These are phyloP conservation scores for Phlyctochytrium bullatum DNA, from an alignment of 192 early-diverging fungal genomes.

Conservation along the genomic window DNA sequence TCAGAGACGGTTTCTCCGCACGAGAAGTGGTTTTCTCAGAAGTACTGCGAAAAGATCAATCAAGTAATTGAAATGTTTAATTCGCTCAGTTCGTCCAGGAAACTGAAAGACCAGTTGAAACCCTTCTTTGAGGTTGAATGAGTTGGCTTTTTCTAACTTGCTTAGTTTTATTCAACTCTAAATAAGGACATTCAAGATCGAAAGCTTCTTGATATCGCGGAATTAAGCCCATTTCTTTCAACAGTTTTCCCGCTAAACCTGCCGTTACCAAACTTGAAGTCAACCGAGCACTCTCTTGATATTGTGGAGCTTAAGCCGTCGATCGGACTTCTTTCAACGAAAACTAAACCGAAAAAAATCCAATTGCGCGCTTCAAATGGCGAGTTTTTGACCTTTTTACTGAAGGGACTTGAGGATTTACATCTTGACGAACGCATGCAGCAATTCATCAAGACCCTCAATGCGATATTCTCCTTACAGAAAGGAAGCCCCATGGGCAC, in stretches of 20 bases:
- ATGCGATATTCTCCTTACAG: slow-evolving; percentile 47
- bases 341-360: slow-evolving; percentile 91
- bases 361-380: slow-evolving; percentile 59
- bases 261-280: slow-evolving; percentile 45
- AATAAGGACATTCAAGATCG: slow-evolving; percentile 57
- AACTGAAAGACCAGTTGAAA: too few relatives aligned
- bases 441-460: slow-evolving; percentile 68
- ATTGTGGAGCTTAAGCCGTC: slow-evolving; percentile 18
- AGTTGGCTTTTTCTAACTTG: too few relatives aligned
- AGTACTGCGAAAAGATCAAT: too few relatives aligned
- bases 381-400: slow-evolving; percentile 64
- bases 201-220: slow-evolving; percentile 43
- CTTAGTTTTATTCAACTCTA: slow-evolving; percentile 33
- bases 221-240: slow-evolving; percentile 62
- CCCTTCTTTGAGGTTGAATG: too few relatives aligned
- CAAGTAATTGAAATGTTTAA: too few relatives aligned
- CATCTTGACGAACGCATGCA: slow-evolving; percentile 91
- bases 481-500: neutral
- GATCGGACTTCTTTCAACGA: slow-evolving; percentile 69
- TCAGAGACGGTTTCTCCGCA: slow-evolving; percentile 57
- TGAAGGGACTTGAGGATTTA: slow-evolving; percentile 92
- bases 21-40: slow-evolving; percentile 65
- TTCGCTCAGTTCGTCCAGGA: too few relatives aligned
- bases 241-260: slow-evolving; percentile 43
- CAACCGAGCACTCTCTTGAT: neutral